Evolutionary conservation across 169 alveolate genomes (phyloP).

Genomic region (Besnoitia besnoiti): DNA sequence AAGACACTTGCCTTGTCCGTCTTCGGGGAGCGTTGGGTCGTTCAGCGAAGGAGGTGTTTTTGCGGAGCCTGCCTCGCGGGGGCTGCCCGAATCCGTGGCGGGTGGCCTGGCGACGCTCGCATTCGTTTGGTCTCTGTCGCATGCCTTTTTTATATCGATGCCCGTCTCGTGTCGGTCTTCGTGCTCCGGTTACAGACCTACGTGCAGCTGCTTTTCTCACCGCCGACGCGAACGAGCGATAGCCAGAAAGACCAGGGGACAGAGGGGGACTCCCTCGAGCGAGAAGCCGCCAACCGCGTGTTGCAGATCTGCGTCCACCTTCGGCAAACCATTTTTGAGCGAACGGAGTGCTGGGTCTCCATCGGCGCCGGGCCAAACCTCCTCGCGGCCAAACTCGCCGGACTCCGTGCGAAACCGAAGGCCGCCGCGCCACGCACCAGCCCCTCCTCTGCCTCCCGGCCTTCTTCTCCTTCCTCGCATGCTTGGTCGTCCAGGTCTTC

Average conservation of each 20-base stretch:
- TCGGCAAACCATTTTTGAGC: not conserved
- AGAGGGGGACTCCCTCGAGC: not conserved
- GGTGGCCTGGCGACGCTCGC: too few species aligned
- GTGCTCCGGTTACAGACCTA: not conserved
- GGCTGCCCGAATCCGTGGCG: too few species aligned
- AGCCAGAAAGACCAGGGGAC: not conserved
- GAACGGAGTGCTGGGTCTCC: slow-evolving; percentile 65
- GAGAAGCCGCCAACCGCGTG: not conserved
- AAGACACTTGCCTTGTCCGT: too few species aligned
- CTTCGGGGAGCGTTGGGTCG: too few species aligned
- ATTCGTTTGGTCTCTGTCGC: too few species aligned
- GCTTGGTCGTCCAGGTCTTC: too few species aligned
- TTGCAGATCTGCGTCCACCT: slow-evolving; percentile 11
- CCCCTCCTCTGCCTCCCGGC: not conserved
- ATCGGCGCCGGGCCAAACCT: slow-evolving; percentile 63
- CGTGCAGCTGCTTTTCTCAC: not conserved
- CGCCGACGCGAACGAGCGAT: not conserved
- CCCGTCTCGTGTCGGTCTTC: not conserved
- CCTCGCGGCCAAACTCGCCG: slow-evolving; percentile 64
- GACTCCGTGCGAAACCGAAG: slow-evolving; percentile 59
- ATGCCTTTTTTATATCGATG: too few species aligned
- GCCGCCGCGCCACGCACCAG: not conserved
- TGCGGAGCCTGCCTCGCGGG: too few species aligned
- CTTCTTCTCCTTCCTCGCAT: not conserved
- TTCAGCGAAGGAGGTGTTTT: too few species aligned